Percentiles rank a stretch among this genome's conserved stretches.
Evolutionary conservation across 1,284 basidiomycete genomes (phyloP).

Genomic region (Porodaedalea pini): DNA sequence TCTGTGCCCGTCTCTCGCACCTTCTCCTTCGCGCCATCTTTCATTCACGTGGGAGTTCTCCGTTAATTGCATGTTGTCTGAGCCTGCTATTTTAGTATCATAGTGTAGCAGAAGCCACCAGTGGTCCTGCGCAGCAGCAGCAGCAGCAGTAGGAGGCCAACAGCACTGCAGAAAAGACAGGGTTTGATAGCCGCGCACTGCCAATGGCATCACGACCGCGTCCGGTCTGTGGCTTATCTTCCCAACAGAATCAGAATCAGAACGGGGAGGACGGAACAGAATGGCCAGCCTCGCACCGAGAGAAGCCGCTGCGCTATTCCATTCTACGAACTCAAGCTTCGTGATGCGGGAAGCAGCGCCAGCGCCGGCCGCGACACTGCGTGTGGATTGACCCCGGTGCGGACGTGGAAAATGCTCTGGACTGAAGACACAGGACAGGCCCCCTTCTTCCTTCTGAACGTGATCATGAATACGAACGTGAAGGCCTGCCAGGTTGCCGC

Average conservation of each 20-base stretch:
- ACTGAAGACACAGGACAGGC: no score
- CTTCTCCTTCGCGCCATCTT: neutral
- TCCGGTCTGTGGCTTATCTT: conserved; percentile 6
- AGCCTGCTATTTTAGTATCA: no score
- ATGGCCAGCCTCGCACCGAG: neutral
- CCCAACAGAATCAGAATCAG: no score
- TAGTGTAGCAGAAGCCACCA: neutral
- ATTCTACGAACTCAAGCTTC: conserved; percentile 15
- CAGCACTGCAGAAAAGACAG: no score
- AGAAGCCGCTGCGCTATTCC: conserved; percentile 8
- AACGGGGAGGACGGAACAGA: neutral
- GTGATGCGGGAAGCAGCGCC: conserved; percentile 9
- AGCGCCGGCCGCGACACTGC: no score
- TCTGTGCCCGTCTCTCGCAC: neutral
- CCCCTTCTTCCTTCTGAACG: no score
- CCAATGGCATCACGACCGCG: neutral
- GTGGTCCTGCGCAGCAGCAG: no score
- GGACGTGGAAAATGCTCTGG: no score
- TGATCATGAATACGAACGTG: no score
- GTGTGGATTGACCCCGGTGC: neutral
- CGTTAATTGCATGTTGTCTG: neutral
- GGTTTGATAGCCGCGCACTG: conserved; percentile 9
- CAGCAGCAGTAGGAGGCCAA: no score
- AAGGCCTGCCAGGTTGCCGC: neutral
- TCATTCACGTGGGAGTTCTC: neutral